Conservation (phyloP, 768 basidiomycete species). For the Coprinellus micaceus region DNA sequence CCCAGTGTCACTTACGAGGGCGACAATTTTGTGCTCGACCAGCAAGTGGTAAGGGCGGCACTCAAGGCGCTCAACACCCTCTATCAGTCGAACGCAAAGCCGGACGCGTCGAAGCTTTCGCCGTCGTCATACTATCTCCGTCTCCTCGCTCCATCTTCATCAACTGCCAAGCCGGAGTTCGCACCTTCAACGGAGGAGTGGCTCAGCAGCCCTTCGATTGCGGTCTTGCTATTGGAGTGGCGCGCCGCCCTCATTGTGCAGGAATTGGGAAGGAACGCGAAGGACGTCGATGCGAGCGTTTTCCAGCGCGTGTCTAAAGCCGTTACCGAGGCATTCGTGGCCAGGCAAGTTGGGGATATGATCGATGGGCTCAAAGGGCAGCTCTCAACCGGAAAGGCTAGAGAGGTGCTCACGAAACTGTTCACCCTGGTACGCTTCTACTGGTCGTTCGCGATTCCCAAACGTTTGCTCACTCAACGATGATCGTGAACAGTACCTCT, state of each 20-base stretch:
- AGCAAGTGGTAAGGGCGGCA: slow-evolving; percentile 70
- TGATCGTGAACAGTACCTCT: slow-evolving; percentile 47
- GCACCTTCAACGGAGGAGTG: slow-evolving; percentile 21
- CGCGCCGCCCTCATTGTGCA: slow-evolving; percentile 61
- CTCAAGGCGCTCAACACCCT: slow-evolving; percentile 52
- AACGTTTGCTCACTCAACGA: background rate
- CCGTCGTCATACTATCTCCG: slow-evolving; percentile 57
- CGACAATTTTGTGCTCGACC: slow-evolving; percentile 74
- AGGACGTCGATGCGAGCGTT: slow-evolving; percentile 49
- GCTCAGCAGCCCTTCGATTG: slow-evolving; percentile 30
- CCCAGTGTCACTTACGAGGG: slow-evolving; percentile 72
- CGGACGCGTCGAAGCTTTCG: slow-evolving; percentile 32
- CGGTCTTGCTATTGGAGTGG: slow-evolving; percentile 55
- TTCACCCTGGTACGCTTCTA: slow-evolving; percentile 40
- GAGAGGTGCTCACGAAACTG: slow-evolving; percentile 31
- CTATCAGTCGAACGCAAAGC: slow-evolving; percentile 22
- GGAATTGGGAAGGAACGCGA: slow-evolving; percentile 33
- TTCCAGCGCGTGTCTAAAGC: slow-evolving; percentile 59
- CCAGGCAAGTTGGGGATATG: slow-evolving; percentile 47
- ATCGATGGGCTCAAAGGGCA: slow-evolving; percentile 29
- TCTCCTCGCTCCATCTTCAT: slow-evolving; percentile 32
- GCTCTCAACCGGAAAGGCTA: slow-evolving; percentile 20
- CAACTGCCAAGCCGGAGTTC: slow-evolving; percentile 9
- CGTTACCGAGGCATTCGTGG: slow-evolving; percentile 68
- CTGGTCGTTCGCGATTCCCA: background rate